These are phyloP conservation scores for Penstemon barbatus DNA, from an alignment of 257 asterid species.

Conservation along the genomic window DNA sequence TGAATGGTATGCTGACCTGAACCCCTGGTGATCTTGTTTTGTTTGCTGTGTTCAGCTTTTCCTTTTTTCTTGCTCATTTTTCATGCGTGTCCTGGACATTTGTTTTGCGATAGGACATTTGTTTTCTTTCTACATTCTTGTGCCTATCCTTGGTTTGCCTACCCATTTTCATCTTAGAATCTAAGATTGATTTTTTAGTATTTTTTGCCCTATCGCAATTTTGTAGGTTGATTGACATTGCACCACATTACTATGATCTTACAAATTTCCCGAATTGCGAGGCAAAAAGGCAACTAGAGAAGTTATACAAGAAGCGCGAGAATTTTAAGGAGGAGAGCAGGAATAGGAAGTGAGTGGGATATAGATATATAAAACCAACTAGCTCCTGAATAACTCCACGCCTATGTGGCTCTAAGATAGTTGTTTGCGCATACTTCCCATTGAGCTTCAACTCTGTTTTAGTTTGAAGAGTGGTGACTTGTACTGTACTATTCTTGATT, in stretches of 20 bases:
- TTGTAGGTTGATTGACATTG: conserved; percentile 84
- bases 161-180: not conserved
- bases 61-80: not conserved
- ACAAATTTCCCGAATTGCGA: conserved; percentile 87
- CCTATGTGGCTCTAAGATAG: not conserved
- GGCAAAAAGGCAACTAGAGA: conserved; percentile 83
- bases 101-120: no score
- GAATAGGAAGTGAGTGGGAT: conserved; percentile 46
- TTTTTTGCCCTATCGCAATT: not conserved
- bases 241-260: conserved; percentile 87
- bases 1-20: conserved; percentile 64
- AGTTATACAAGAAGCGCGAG: conserved; percentile 74
- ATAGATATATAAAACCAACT: not conserved
- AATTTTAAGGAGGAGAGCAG: conserved; percentile 55
- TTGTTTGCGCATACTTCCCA: not conserved
- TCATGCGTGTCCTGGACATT: not conserved
- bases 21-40: not conserved
- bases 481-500: conserved; percentile 11
- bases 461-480: conserved; percentile 9
- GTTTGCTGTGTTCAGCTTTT: not conserved
- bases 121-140: not conserved
- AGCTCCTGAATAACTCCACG: not conserved
- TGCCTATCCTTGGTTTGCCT: not conserved
- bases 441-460: conserved; percentile 22
- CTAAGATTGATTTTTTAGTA: not conserved